Base-by-base conservation (phyloP, 108 stramenopile species). In the Skeletonema grethae region DNA sequence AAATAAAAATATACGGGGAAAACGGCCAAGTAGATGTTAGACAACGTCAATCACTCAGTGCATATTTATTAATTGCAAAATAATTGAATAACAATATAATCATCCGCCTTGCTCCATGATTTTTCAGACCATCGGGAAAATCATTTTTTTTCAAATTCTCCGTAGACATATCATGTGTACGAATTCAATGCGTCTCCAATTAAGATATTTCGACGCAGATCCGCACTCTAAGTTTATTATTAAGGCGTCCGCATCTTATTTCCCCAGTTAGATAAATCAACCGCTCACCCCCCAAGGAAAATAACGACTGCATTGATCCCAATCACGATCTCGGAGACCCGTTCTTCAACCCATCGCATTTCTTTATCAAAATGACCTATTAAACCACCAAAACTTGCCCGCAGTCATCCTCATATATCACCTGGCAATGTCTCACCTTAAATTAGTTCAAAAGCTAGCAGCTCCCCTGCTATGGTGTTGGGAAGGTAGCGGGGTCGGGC, bases 401-500 rank as follows among this genome's bases (percentile, higher is more conserved):
- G 22, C 20, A 20, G 22, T 53, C 22, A n/a, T 22, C 50, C 18
- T 9, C 50, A 53, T 22, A 53, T 53, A 53, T 53, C 22, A 53
- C 18, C 50, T 22, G 9, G 9, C 50, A 22, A 24, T 53, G 16
- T 5, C 50, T 53, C 22, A 53, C 50, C 50, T 53, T 53, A 22
- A 7, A 9, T 22, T 22, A 7, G 8, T 24, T 9, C 8, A n/a
- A 24, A 22, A 53, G n/a, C 50, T 22, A 53, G 22, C 22, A 9
- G 50, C 24, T 53, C 5, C 50, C 50, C 50, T 53, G 50, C 46
- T 48, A 22, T 53, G 50, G 50, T 53, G 22, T 22, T 53, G 18
- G 50, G 50, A 53, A 53, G 50, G 50, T 53, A 20, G 22, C n/a
- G n/a, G n/a, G n/a, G n/a, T 0, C 12, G 38, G 50, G 50, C 22